Evolutionary conservation across 345 rosid genomes (phyloP), one percentile per base, ranked within the genome.

Genomic region (Salix purpurea): DNA sequence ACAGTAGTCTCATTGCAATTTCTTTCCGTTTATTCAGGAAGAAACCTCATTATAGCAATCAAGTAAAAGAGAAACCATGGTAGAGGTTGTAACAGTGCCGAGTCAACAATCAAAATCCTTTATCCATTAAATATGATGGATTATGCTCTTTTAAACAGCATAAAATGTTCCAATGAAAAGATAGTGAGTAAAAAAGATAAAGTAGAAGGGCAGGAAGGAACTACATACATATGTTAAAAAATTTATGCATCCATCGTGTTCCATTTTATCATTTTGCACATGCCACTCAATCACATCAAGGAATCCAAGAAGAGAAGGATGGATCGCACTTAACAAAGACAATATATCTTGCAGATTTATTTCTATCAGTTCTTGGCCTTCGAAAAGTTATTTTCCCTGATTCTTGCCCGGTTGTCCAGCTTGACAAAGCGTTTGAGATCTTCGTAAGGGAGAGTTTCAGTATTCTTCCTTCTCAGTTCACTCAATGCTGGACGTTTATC

Each of bases 371-470:
- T 91, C 88, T 93, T 96, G 86, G 99, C 97, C 86, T 86, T 93
- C 73, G 83, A 8, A 24, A 94, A 85, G 84, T 96, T 93, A 86
- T 88, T 93, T 69, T 92, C 97, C 87, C 88, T 93, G 70, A 93
- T 96, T 71, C 88, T 88, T 24, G 92, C 88, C 40, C 99, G 89
- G 65, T 87, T 91, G 77, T 96, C 97, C 69, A 96, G 89, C 89
- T 91, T 96, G 77, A 90, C 90, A 84, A 93, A 93, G 78, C 94
- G 90, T 81, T 84, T 92, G 70, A 96, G 90, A 67, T 92, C 90
- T 75, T 89, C 93, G 5, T 82, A 93, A 2, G 97, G 91, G 64
- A 96, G 96, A 24, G 90, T 88, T 81, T 91, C 91, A 2, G 82
- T 78, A 70, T 84, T 81, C 77, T 86, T 89, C 84, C 98, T 85